Base-by-base conservation (phyloP, 129 eudicot genomes). In the Escallonia rubra region DNA sequence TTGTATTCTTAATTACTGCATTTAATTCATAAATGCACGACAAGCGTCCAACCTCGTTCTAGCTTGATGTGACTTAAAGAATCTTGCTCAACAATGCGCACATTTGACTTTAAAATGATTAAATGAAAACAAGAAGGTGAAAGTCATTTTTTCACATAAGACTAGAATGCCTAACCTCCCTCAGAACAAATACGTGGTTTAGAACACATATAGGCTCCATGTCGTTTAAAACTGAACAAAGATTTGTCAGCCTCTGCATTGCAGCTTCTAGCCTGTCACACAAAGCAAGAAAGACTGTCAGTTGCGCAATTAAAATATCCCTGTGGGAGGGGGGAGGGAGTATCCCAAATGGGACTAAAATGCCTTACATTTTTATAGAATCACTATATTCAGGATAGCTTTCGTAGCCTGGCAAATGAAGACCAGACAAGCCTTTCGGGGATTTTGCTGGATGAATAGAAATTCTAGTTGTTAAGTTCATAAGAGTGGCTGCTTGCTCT, bases 181-280 rank as follows among this genome's bases (percentile, higher is more conserved):
- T 85, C 62, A 94, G 82, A 66, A 94, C 97, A 65, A 94, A 94
- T 56, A 89, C 99, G 72, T 94, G 99, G 79, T 94, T 94, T 14
- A 94, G 67, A 58, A 94, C 99, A 75, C 99, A 94, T 76, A 94
- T 94, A 73, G 99, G 99, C 80, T 94, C 99, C 99, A 94, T 94
- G 76, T 94, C 97, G 71, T 94, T 94, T 69, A 94, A 72, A 65
- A 94, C 90, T 2, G 99, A 94, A 78, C 99, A 94, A 58, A 94
- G 96, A 77, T 94, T 94, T 70, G 99, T 94, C 85, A 89, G 74
- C 81, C 99, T 86, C 84, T 94, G 99, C 99, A 94, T 89, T 59
- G 97, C 99, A 74, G 99, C 99, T 89, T 94, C 99, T 81, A 94
- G 79, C 99, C 99, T 94, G 86, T 63, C 70, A 12, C 38, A 62